A percentile compares a stretch with the other conserved stretches of the same genome.
phyloP scores from a whole-genome alignment of 2,329 filamentous ascomycete species.

The Penicillium palitans region DNA sequence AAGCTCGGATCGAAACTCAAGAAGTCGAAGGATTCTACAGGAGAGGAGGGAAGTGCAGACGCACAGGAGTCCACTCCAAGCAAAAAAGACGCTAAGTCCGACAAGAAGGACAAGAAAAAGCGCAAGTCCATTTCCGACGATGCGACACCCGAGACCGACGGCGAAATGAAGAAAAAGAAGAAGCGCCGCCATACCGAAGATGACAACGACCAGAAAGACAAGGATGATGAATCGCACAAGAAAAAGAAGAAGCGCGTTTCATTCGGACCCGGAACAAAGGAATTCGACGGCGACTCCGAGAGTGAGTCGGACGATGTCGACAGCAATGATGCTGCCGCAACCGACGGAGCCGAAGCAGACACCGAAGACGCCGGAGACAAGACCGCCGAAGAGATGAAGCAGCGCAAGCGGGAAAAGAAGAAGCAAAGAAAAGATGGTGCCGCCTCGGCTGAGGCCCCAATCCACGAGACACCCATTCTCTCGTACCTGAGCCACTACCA shows the following conservation, averaged over 20 bases:
- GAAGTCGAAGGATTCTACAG: slow-evolving; percentile 43
- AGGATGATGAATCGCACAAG: slow-evolving; percentile 17
- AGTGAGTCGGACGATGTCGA: slow-evolving; percentile 9
- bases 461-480: slow-evolving; percentile 58
- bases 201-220: slow-evolving; percentile 16
- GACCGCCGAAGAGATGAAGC: slow-evolving; percentile 31
- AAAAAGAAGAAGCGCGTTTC: slow-evolving; percentile 59
- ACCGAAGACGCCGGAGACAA: slow-evolving; percentile 25
- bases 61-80: slow-evolving; percentile 3
- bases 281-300: slow-evolving; percentile 50
- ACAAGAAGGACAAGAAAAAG: slow-evolving; percentile 28
- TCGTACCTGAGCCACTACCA: slow-evolving; percentile 77
- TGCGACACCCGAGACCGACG: slow-evolving; percentile 19
- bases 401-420: slow-evolving; percentile 33
- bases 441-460: slow-evolving; percentile 17
- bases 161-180: slow-evolving; percentile 22
- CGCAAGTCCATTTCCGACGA: slow-evolving; percentile 18
- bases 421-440: slow-evolving; percentile 23
- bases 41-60: slow-evolving; percentile 25
- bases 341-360: slow-evolving; percentile 18
- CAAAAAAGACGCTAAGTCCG: slow-evolving; percentile 14
- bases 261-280: slow-evolving; percentile 65
- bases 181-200: slow-evolving; percentile 25
- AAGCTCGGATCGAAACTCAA: slow-evolving; percentile 61
- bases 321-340: slow-evolving; percentile 10